Conservation (phyloP, 768 basidiomycete genomes). For the Tricholoma furcatifolium region DNA sequence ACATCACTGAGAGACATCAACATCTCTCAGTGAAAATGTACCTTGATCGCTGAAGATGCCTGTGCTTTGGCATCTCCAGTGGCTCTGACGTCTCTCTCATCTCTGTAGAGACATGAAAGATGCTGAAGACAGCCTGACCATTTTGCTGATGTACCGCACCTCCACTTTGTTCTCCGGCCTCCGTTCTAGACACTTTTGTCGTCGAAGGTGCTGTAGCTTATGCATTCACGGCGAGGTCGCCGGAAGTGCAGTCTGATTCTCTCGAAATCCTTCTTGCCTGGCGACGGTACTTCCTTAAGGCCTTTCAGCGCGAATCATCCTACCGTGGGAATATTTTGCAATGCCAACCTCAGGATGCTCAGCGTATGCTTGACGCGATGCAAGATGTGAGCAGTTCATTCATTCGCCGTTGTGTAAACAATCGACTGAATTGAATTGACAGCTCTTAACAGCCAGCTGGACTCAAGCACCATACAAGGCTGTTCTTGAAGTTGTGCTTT, state of each 20-base stretch:
- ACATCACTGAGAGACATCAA: no score
- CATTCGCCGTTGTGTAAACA: background rate
- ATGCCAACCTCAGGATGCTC: no score
- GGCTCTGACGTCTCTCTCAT: no score
- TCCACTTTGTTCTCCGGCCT: no score
- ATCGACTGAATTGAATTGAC: background rate
- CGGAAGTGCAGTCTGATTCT: background rate
- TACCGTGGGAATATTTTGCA: no score
- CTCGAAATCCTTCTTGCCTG: background rate
- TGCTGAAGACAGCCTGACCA: no score
- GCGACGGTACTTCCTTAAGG: background rate
- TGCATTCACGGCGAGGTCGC: background rate
- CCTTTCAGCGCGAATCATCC: background rate
- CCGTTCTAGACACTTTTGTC: no score
- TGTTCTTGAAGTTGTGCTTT: background rate
- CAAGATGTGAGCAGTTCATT: background rate
- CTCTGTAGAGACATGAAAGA: no score
- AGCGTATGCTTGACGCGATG: background rate
- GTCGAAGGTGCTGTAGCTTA: background rate
- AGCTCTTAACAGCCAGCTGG: background rate
- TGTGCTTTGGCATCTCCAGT: no score
- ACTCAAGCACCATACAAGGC: background rate
- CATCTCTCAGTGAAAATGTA: no score
- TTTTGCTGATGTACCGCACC: no score
- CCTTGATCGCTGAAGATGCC: no score